Conservation (phyloP, 495 filamentous ascomycete genomes). For the Penicillium parvum region DNA sequence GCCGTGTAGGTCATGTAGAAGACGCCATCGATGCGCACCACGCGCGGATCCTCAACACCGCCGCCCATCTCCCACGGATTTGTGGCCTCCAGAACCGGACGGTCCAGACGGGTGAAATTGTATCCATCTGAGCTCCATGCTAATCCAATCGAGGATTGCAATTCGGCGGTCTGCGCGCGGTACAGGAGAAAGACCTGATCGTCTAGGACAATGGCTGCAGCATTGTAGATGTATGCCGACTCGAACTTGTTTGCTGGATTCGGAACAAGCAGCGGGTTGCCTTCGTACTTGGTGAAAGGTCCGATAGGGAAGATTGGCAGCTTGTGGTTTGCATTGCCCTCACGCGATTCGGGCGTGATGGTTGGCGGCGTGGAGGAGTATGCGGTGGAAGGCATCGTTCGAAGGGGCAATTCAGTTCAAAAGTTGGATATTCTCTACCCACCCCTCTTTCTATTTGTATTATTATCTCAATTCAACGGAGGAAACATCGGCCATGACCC, state of each 20-base stretch:
- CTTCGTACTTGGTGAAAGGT: too few species aligned
- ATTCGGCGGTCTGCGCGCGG: slow-evolving; percentile 7
- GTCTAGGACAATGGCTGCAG: slow-evolving; percentile 10
- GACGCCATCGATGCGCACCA: slow-evolving; percentile 20
- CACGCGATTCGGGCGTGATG: too few species aligned
- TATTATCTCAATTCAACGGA: too few species aligned
- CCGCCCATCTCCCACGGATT: slow-evolving; percentile 9
- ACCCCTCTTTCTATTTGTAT: too few species aligned
- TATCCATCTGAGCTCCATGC: slow-evolving; percentile 3
- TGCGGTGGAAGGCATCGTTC: too few species aligned
- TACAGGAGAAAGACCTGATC: slow-evolving; percentile 15
- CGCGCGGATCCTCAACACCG: slow-evolving; percentile 12
- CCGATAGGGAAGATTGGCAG: too few species aligned
- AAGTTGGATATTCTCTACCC: too few species aligned
- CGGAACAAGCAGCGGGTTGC: slow-evolving; percentile 4
- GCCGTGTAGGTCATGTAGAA: slow-evolving; percentile 28
- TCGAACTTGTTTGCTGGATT: slow-evolving; percentile 8
- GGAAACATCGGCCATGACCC: too few species aligned
- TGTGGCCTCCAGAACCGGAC: slow-evolving; percentile 3
- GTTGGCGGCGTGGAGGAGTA: too few species aligned
- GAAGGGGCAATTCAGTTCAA: too few species aligned
- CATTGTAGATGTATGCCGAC: slow-evolving; percentile 15
- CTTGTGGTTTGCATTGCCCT: too few species aligned
- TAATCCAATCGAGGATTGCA: slow-evolving; percentile 6
- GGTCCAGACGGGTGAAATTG: slow-evolving; percentile 7